Evolutionary conservation across 805 yeast species (phyloP).

Genomic region (Wickerhamiella allomyrinae): DNA sequence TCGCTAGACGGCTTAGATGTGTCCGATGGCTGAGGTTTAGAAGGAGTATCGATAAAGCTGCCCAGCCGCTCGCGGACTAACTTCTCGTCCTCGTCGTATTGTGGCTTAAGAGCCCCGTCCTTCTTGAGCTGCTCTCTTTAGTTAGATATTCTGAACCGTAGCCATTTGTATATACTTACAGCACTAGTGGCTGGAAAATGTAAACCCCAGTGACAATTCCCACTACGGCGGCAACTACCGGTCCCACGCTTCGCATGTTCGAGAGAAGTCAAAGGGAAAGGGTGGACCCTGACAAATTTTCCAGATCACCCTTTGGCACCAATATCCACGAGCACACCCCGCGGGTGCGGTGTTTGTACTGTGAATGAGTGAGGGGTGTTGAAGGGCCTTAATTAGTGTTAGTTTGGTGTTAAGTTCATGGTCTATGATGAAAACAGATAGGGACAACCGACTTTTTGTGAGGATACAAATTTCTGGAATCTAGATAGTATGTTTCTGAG

Average conservation of each 20-base stretch:
- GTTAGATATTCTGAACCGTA: not conserved
- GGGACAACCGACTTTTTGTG: conserved; percentile 24
- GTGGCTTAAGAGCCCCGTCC: conserved; percentile 19
- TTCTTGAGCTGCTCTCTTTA: conserved; percentile 18
- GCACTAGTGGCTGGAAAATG: conserved; percentile 19
- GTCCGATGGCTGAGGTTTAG: too few relatives aligned
- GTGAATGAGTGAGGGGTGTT: too few relatives aligned
- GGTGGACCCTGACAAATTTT: not conserved
- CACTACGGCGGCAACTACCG: conserved; percentile 14
- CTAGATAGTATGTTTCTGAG: conserved; percentile 23
- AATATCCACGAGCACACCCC: too few relatives aligned
- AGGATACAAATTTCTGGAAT: conserved; percentile 17
- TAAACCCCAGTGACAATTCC: conserved; percentile 18
- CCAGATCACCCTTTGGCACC: too few relatives aligned
- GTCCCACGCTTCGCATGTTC: conserved; percentile 1
- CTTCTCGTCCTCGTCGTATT: conserved; percentile 13
- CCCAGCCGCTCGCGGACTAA: conserved; percentile 10
- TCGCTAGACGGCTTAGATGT: too few relatives aligned
- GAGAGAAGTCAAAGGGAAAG: not conserved
- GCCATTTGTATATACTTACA: conserved; percentile 14
- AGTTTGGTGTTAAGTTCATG: not conserved
- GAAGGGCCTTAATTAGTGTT: not conserved
- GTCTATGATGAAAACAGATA: conserved; percentile 23
- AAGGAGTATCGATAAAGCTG: too few relatives aligned
- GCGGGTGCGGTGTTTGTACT: not conserved